Evolutionary conservation across 2,329 filamentous ascomycete species (phyloP), one percentile per base, ranked within the genome.

Genomic region (Fusarium oligoseptatum): DNA sequence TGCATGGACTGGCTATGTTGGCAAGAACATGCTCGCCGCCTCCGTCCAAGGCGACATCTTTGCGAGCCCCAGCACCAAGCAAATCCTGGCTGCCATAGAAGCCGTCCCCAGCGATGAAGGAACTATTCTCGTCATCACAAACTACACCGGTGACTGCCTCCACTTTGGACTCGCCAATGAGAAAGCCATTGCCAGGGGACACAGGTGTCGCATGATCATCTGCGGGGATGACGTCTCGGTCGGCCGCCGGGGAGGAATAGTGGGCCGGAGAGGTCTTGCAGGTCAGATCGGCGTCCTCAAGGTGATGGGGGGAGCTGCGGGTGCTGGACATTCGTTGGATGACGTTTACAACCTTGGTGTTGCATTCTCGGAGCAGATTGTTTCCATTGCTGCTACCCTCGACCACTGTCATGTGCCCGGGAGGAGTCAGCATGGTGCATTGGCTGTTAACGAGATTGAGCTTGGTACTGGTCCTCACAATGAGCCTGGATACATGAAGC

Each of bases 401-500:
- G 90, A 91, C 60, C 90, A 91, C 74, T 90, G 90, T 75, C 89
- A 91, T 73, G 88, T 90, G 2, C 88, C 88, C 0, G 88, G 88
- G 0, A 84, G 88, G 43, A 79, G 83, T 2, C 84, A 88, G 67
- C 86, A 88, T 67, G 85, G 81, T n/a, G 84, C 82, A 17, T 84
- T 91, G 3, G 83, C 81, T 11, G 79, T 82, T 1, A 81, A 89
- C 65, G 89, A 90, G 66, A 80, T 92, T 39, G 91, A 92, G 79
- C 84, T 92, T n/a, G 91, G 91, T 4, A 92, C 91, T 24, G 91
- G 91, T 0, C 90, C 90, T 15, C 91, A 93, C 79, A 92, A 92
- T 77, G 91, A 93, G 80, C 91, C 91, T 0, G 91, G 88, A 0
- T 88, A 90, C 76, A 85, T 84, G 77, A 90, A 89, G 79, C 77